Evolutionary conservation across 352 stramenopile genomes (phyloP).

Genomic region (Globisporangium nagaii): DNA sequence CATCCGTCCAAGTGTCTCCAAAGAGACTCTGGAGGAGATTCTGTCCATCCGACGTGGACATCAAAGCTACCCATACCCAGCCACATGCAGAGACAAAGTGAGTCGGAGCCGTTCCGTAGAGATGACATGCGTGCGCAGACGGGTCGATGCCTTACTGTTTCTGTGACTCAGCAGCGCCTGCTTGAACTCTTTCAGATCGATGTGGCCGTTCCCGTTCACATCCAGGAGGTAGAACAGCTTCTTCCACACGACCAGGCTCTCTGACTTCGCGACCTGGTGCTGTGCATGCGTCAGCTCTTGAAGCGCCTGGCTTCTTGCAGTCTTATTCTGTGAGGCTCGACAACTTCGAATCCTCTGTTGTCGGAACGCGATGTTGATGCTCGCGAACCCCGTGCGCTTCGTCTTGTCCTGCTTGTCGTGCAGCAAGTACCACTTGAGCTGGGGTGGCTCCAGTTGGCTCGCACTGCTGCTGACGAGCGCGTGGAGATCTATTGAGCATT

Average conservation of each 20-base stretch:
- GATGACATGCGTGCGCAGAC: no score
- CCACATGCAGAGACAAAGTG: not conserved
- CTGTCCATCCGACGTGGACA: slow-evolving; percentile 27
- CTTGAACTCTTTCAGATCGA: slow-evolving; percentile 58
- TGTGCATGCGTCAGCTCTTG: not conserved
- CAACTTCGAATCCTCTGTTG: not conserved
- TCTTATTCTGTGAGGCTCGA: no score
- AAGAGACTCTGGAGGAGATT: slow-evolving; percentile 35
- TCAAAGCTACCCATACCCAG: slow-evolving; percentile 22
- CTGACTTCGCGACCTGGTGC: slow-evolving; percentile 6
- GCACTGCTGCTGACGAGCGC: not conserved
- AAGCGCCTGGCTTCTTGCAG: no score
- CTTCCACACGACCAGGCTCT: slow-evolving; percentile 45
- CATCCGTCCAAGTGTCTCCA: not conserved
- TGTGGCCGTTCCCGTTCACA: slow-evolving; percentile 37
- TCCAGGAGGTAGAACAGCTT: slow-evolving; percentile 71
- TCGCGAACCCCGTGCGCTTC: slow-evolving; percentile 13
- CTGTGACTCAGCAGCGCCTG: slow-evolving; percentile 29
- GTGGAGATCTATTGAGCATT: slow-evolving; percentile 14
- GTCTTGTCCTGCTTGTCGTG: slow-evolving; percentile 13
- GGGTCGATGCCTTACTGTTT: slow-evolving; percentile 29
- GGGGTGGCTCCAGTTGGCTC: not conserved
- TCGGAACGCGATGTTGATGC: slow-evolving; percentile 15
- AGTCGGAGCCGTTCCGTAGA: no score
- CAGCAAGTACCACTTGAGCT: slow-evolving; percentile 18